Conservation (phyloP, 495 filamentous ascomycete species). For the Aspergillus cavernicola region DNA sequence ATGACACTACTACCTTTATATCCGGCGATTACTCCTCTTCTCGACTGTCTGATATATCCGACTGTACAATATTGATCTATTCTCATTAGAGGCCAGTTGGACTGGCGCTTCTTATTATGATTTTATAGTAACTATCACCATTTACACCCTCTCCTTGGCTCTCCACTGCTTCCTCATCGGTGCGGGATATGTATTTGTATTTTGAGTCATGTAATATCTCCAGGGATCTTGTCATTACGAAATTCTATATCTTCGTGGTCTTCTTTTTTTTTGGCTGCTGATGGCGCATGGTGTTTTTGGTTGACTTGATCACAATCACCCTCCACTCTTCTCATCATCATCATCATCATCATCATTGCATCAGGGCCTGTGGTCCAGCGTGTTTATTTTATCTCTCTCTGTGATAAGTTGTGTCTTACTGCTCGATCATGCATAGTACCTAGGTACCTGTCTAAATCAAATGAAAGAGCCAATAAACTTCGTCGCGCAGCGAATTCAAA, state of each 20-base stretch:
- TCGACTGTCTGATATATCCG: constrained; percentile 30
- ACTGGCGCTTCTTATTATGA: constrained; percentile 32
- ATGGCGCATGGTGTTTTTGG: constrained; percentile 28
- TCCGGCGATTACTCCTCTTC: constrained; percentile 19
- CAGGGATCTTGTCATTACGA: too few relatives aligned
- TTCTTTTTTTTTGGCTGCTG: constrained; percentile 21
- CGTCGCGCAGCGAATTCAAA: background rate
- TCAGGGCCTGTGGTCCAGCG: constrained; percentile 23
- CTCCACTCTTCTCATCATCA: constrained; percentile 29
- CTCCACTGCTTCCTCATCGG: constrained; percentile 20
- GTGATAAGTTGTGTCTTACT: background rate
- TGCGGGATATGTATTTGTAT: constrained; percentile 6
- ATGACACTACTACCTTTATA: constrained; percentile 14
- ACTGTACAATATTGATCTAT: constrained; percentile 45
- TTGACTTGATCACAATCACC: constrained; percentile 4
- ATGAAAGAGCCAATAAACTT: background rate
- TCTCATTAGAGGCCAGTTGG: constrained; percentile 36
- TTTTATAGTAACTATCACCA: constrained; percentile 23
- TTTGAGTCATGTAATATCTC: background rate
- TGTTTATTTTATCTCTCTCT: constrained; percentile 5
- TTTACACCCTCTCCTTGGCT: constrained; percentile 20
- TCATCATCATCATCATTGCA: constrained; percentile 22
- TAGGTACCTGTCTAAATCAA: background rate
- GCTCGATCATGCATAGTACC: background rate
- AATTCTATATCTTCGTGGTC: background rate